Evolutionary conservation across 768 basidiomycete species (phyloP), one percentile per base, ranked within the genome.

Genomic region (Russula brevipes): DNA sequence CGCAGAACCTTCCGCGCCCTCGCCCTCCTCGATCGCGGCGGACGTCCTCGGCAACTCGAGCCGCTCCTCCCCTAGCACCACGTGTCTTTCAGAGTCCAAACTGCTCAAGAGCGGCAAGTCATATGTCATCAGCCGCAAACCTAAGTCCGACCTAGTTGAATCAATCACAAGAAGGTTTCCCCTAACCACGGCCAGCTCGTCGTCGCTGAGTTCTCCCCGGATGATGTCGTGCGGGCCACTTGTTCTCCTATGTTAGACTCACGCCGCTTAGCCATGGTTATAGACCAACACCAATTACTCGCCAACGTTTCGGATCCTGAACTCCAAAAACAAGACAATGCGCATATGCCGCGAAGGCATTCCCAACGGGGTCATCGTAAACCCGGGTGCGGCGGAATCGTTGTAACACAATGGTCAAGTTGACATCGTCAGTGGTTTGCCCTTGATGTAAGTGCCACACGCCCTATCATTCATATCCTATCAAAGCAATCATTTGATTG

Each of bases 101-200:
- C 72, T 89, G 24, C 76, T 91, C 49, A 89, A 86, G 71, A 77
- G 86, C 2, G 81, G 81, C 14, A 78, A 73, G 42, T 76, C 75
- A 12, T 85, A 88, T 60, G 42, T 68, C 0, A 66, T 91, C 0
- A 87, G 88, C 16, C 78, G 89, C 46, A 86, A 82, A 72, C 12
- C 54, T 47, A 81, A 78, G 1, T 73, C 73, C 8, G 63, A 64
- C 47, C 74, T 91, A 1, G 35, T 78, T 4, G 73, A n/a, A n/a
- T 91, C 50, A 80, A 80, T 62, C 79, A 84, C 69, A n/a, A n/a
- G n/a, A 86, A 83, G 70, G 78, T 92, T 51, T 91, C 88, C 0
- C 77, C 79, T 35, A 75, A 82, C 30, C 85, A 88, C 65, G 84
- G 82, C 53, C 73, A 78, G 53, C 81, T 91, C 59, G 73, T 75